Evolutionary conservation across 139 green algal genomes (phyloP), one percentile per base, ranked within the genome.

Genomic region (Chlorella sp.): DNA sequence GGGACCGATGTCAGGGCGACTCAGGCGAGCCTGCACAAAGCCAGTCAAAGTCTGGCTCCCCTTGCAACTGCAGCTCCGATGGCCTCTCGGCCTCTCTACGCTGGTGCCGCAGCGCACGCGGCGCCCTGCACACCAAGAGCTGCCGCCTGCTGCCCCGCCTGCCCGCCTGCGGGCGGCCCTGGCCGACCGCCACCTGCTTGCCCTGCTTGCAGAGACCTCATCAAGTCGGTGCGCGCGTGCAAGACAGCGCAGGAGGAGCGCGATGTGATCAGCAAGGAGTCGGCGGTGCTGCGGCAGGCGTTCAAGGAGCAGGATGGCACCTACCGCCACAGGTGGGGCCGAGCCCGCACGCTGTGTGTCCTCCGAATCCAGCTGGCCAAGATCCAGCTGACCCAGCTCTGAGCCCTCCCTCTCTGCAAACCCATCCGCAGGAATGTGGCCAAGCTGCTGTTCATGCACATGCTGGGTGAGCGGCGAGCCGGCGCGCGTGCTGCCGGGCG

Each of bases 391-490:
- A n/a, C n/a, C n/a, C n/a, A n/a, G n/a, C n/a, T n/a, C n/a, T n/a
- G n/a, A n/a, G n/a, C n/a, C n/a, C n/a, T n/a, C n/a, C n/a, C n/a
- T n/a, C n/a, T n/a, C n/a, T n/a, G n/a, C n/a, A n/a, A n/a, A n/a
- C n/a, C n/a, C n/a, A n/a, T n/a, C n/a, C n/a, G 95, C 80, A 87
- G 96, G 31, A 99, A 98, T 83, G 93, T 99, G 8, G 95, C 95
- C 62, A 99, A 99, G 89, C 91, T 99, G 15, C 97, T 99, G 95
- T 99, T 97, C 80, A 97, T 99, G 41, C 96, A 99, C 87, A 99
- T 99, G 96, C 89, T 99, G 60, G 96, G n/a, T n/a, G n/a, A n/a
- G n/a, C n/a, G n/a, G n/a, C n/a, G n/a, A n/a, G n/a, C n/a, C n/a
- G n/a, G n/a, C n/a, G n/a, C n/a, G n/a, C n/a, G n/a, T n/a, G n/a